Evolutionary conservation across 805 yeast species (phyloP).

Genomic region (Candida boleticola): DNA sequence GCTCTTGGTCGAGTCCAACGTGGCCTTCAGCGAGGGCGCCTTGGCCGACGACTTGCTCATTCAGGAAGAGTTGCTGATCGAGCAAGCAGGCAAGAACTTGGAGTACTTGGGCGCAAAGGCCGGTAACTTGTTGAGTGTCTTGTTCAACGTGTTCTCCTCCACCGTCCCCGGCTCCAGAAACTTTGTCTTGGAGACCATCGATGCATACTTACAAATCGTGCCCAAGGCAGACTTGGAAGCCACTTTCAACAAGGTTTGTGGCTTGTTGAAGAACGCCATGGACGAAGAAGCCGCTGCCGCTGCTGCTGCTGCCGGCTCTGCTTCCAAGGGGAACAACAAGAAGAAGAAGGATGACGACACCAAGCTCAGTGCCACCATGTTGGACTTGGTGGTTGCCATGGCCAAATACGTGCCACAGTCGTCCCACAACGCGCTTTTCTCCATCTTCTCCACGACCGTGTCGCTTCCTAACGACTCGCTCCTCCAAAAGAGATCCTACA

Average conservation of each 20-base stretch:
- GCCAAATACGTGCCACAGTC: slow-evolving; percentile 74
- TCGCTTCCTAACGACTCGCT: slow-evolving; percentile 52
- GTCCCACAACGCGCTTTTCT: slow-evolving; percentile 68
- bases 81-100: slow-evolving; percentile 54
- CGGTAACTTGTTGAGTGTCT: slow-evolving; percentile 75
- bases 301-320: slow-evolving; percentile 15
- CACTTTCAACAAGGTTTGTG: slow-evolving; percentile 85
- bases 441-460: slow-evolving; percentile 74
- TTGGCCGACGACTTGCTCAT: slow-evolving; percentile 53
- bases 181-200: slow-evolving; percentile 82
- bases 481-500: slow-evolving; percentile 86
- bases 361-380: slow-evolving; percentile 73
- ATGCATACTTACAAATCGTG: slow-evolving; percentile 71
- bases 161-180: slow-evolving; percentile 83
- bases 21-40: slow-evolving; percentile 60
- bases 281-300: slow-evolving; percentile 46
- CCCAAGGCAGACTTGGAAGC: slow-evolving; percentile 61
- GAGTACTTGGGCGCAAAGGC: slow-evolving; percentile 65
- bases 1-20: slow-evolving; percentile 73
- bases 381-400: slow-evolving; percentile 88
- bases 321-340: slow-evolving; percentile 22
- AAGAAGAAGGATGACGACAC: slow-evolving; percentile 37
- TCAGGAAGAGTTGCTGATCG: slow-evolving; percentile 58
- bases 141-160: slow-evolving; percentile 91
- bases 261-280: slow-evolving; percentile 69